Percentiles rank a stretch among this genome's conserved stretches.
These are phyloP conservation scores for Piromyces finnis DNA, from an alignment of 192 early-diverging fungal species.

Conservation along the genomic window DNA sequence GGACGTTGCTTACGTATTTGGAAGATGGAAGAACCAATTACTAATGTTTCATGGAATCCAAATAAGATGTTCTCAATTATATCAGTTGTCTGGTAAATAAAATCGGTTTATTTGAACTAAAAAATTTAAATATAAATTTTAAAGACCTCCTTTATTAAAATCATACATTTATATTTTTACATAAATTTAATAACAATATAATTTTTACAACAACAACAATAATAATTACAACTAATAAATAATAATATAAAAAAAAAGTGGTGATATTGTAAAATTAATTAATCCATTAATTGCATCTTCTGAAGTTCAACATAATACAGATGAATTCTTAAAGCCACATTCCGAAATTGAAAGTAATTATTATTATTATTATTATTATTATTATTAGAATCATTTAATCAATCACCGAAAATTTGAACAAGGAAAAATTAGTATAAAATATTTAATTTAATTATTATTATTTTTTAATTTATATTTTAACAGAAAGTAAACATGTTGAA, in stretches of 20 bases:
- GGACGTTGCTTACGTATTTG: slow-evolving; percentile 70
- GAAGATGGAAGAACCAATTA: slow-evolving; percentile 47
- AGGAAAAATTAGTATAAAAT: too few relatives aligned
- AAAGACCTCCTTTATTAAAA: too few relatives aligned
- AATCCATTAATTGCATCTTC: not conserved
- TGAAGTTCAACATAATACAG: not conserved
- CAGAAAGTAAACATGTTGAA: not conserved
- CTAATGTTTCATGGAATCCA: slow-evolving; percentile 78
- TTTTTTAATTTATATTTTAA: not conserved
- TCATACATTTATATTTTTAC: too few relatives aligned
- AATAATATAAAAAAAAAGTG: not conserved
- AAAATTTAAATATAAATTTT: too few relatives aligned
- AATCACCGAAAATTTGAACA: too few relatives aligned
- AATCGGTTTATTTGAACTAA: too few relatives aligned
- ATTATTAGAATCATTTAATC: too few relatives aligned
- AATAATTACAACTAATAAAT: too few relatives aligned
- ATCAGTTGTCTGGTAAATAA: slow-evolving; percentile 44
- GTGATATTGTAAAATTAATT: not conserved
- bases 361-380: too few relatives aligned
- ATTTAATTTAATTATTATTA: not conserved
- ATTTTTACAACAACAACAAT: too few relatives aligned
- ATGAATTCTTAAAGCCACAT: not conserved
- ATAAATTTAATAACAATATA: too few relatives aligned
- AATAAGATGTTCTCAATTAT: slow-evolving; percentile 55
- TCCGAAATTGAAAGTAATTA: not conserved